Percentiles rank a stretch among this genome's conserved stretches.
Evolutionary conservation across 805 yeast genomes (phyloP).

Genomic region (Candida sakaeoensis): DNA sequence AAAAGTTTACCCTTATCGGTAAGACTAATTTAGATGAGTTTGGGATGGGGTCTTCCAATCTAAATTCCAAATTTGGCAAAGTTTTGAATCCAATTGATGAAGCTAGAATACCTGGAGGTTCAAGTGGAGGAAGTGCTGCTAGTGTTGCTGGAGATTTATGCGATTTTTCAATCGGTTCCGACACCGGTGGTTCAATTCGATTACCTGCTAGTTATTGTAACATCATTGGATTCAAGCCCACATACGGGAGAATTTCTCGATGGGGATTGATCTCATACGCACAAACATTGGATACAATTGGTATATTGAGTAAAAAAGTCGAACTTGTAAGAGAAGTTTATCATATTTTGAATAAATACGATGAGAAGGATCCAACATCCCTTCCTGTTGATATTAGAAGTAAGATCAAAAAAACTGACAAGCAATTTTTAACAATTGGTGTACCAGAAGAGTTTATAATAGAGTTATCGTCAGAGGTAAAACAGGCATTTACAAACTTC

Average conservation of each 20-base stretch:
- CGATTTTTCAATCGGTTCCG: constrained; percentile 85
- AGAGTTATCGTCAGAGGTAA: constrained; percentile 48
- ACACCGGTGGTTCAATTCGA: constrained; percentile 96
- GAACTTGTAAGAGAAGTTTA: constrained; percentile 47
- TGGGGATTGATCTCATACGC: constrained; percentile 93
- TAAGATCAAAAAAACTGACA: constrained; percentile 12
- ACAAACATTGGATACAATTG: constrained; percentile 92
- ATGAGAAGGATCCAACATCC: constrained; percentile 78
- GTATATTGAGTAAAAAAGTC: constrained; percentile 60
- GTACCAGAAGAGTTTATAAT: constrained; percentile 66
- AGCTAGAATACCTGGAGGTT: constrained; percentile 67
- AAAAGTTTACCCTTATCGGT: constrained; percentile 59
- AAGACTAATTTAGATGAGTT: constrained; percentile 94
- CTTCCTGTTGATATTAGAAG: constrained; percentile 36
- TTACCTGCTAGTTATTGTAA: constrained; percentile 89
- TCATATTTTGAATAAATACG: constrained; percentile 53
- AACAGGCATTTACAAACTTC: constrained; percentile 44
- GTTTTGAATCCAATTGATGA: constrained; percentile 47
- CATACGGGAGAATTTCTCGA: constrained; percentile 87
- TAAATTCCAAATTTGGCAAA: constrained; percentile 54
- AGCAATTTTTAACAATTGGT: constrained; percentile 51
- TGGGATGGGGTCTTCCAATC: constrained; percentile 88
- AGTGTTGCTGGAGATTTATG: constrained; percentile 72
- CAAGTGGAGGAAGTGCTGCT: constrained; percentile 95
- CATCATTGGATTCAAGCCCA: constrained; percentile 84